phyloP scores from a whole-genome alignment of 2,329 filamentous ascomycete species.

The Colletotrichum spinosum region DNA sequence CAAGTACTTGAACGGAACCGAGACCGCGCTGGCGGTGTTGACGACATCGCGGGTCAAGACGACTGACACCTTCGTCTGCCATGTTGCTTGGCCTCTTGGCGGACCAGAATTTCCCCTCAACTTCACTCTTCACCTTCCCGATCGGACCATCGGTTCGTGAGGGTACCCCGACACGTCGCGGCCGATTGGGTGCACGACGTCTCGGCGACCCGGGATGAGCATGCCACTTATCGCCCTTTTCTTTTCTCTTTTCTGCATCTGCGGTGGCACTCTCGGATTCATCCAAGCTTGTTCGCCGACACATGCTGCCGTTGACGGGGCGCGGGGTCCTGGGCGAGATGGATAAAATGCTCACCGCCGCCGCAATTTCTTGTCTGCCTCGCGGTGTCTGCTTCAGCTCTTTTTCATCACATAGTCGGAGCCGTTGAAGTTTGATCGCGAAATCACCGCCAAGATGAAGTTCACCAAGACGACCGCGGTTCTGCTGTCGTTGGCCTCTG shows the following conservation, averaged over 20 bases:
- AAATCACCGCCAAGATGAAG: slow-evolving; percentile 30
- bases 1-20: too few relatives aligned
- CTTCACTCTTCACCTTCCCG: slow-evolving; percentile 30
- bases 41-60: slow-evolving; percentile 9
- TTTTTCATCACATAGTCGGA: background rate
- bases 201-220: slow-evolving; percentile 33
- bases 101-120: slow-evolving; percentile 29
- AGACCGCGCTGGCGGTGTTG: background rate
- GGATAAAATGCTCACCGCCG: background rate
- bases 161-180: slow-evolving; percentile 6
- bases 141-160: slow-evolving; percentile 26
- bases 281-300: background rate
- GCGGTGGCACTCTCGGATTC: slow-evolving; percentile 3
- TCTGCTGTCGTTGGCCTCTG: slow-evolving; percentile 33
- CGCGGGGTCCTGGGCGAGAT: too few relatives aligned
- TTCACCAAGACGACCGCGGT: slow-evolving; percentile 25
- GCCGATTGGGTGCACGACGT: slow-evolving; percentile 21
- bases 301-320: too few relatives aligned
- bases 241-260: background rate
- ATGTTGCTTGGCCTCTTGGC: slow-evolving; percentile 35
- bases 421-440: background rate
- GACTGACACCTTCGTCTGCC: slow-evolving; percentile 3
- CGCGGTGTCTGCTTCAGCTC: too few relatives aligned
- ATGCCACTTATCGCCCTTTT: slow-evolving; percentile 17
- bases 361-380: background rate